Evolutionary conservation across 2,329 filamentous ascomycete genomes (phyloP), one percentile per base, ranked within the genome.

Genomic region (Fusarium ramigenum): DNA sequence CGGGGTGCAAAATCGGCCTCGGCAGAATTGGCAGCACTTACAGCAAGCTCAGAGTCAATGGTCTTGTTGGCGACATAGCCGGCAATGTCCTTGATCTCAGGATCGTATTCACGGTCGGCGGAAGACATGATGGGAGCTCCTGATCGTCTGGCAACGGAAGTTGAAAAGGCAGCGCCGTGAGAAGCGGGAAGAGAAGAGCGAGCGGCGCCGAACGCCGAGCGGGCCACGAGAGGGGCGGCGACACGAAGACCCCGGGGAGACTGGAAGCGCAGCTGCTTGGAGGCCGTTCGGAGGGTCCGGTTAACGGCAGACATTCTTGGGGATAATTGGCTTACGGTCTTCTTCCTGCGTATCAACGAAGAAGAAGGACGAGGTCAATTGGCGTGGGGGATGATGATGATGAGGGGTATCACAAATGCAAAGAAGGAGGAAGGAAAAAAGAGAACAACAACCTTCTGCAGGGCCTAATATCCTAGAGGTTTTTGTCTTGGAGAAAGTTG

Each of bases 1-100:
- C 73, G 73, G 73, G 73, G 70, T 75, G 70, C 57, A 62, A 59
- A 57, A 37, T 52, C 32, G n/a, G 46, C 63, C 59, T 66, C 64
- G 52, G 52, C 60, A 62, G 30, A 42, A 57, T 47, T 49, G 32
- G 10, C 11, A 64, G 52, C 60, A 86, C 94, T 84, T 88, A 98
- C 95, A 81, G 96, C 96, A 79, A 99, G 89, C 76, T 97, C 94
- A 36, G 96, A 98, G 78, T 96, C 88, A 80, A 98, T 93, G 66
- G 93, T 89, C 84, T 95, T 96, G 83, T 95, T 93, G 88, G 97
- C 94, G 82, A 98, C 93, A 85, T 98, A 99, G 84, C 89, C 90
- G 72, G 96, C 96, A 87, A 99, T 97, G 82, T 98, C 95, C 83
- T 91, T 92, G 84, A 98, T 96, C 86, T 98, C 96, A 73, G 93